phyloP scores from a whole-genome alignment of 345 rosid genomes.

The Iberis pinnata region DNA sequence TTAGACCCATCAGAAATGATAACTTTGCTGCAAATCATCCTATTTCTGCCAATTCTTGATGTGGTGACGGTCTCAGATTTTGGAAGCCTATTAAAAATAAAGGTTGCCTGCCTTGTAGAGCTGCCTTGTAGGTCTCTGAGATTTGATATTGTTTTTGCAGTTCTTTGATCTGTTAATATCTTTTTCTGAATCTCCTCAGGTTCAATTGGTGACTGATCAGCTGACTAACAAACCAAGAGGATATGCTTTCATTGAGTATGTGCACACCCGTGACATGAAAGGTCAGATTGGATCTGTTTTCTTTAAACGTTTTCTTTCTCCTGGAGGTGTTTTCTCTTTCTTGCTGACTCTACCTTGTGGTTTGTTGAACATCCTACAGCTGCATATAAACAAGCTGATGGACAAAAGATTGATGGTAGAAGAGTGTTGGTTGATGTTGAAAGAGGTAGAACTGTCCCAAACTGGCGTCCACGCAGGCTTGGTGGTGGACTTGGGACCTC shows the following conservation, averaged over 20 bases:
- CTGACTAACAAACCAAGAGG: conserved; percentile 78
- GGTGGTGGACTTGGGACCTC: conserved; percentile 98
- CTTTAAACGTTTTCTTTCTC: not conserved
- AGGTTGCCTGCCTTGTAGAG: conserved; percentile 59
- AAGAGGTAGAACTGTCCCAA: conserved; percentile 95
- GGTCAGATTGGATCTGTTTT: conserved; percentile 32
- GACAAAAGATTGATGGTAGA: conserved; percentile 87
- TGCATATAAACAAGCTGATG: conserved; percentile 98
- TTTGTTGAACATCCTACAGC: conserved; percentile 34
- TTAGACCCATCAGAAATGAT: conserved; percentile 50
- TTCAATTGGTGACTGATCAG: conserved; percentile 60
- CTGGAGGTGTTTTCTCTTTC: not conserved
- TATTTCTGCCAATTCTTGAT: conserved; percentile 73
- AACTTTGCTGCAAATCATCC: conserved; percentile 56
- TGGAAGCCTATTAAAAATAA: conserved; percentile 62
- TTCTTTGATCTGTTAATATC: conserved; percentile 28
- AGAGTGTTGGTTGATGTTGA: conserved; percentile 97
- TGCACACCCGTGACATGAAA: conserved; percentile 96
- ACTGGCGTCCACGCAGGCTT: conserved; percentile 96
- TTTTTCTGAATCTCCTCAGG: conserved; percentile 44
- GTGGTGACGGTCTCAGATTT: conserved; percentile 72
- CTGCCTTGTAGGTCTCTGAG: conserved; percentile 23
- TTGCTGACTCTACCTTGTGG: not conserved
- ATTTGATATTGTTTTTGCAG: not conserved
- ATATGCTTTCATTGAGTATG: conserved; percentile 82